Evolutionary conservation across 2,329 filamentous ascomycete species (phyloP).

Genomic region (Penicillium oxalicum): DNA sequence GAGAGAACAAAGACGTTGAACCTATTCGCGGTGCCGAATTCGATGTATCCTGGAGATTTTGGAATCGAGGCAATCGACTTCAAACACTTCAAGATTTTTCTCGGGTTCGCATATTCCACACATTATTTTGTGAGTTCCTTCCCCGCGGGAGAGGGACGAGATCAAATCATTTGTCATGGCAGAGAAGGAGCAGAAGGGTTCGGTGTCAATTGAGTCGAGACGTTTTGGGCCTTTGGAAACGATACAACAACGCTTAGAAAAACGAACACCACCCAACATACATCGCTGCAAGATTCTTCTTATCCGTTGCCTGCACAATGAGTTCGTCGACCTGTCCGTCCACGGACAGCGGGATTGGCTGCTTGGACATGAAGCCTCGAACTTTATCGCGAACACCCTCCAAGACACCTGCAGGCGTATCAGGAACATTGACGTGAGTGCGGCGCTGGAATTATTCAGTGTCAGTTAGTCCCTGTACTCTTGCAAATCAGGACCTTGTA

Average conservation of each 20-base stretch:
- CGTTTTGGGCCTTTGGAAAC: no score
- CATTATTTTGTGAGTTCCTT: no score
- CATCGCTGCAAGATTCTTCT: slow-evolving; percentile 78
- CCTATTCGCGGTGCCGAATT: no score
- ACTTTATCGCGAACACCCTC: slow-evolving; percentile 86
- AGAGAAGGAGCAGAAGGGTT: no score
- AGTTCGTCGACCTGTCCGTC: slow-evolving; percentile 97
- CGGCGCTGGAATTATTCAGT: slow-evolving; percentile 38
- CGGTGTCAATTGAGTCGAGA: no score
- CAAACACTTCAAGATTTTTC: no score
- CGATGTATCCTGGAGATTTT: no score
- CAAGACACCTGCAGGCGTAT: slow-evolving; percentile 72
- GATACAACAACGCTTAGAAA: slow-evolving; percentile 39
- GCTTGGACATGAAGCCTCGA: slow-evolving; percentile 71
- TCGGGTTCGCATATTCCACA: no score
- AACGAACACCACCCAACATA: slow-evolving; percentile 91
- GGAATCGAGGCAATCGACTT: no score
- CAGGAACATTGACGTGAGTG: slow-evolving; percentile 50
- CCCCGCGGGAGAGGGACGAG: no score
- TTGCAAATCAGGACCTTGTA: background rate
- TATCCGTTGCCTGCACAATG: slow-evolving; percentile 78
- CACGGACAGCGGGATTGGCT: slow-evolving; percentile 87
- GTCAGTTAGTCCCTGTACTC: background rate
- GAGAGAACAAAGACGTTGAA: no score
- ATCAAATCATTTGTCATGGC: no score